Percentiles rank a stretch among this genome's conserved stretches.
Evolutionary conservation across 441 rosid genomes (phyloP).

Genomic region (Arabidopsis hybrid): DNA sequence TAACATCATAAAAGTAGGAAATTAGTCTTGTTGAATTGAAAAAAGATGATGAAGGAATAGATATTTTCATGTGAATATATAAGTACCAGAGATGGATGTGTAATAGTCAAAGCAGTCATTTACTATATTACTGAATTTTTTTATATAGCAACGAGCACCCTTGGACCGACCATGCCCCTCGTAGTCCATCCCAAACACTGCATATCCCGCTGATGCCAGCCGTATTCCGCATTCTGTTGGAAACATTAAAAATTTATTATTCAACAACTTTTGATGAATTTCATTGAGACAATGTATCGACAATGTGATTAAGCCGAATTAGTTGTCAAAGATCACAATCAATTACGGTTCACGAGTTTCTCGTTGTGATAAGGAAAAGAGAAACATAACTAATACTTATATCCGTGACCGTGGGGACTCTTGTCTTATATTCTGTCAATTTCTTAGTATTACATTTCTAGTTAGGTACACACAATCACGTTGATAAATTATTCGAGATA

Average conservation of each 20-base stretch:
- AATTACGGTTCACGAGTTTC: slow-evolving; percentile 32
- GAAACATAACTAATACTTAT: background rate
- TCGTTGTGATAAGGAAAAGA: slow-evolving; percentile 20
- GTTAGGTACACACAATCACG: slow-evolving; percentile 15
- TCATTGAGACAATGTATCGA: background rate
- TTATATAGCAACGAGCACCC: slow-evolving; percentile 94
- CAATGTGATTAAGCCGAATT: slow-evolving; percentile 6
- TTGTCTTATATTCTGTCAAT: background rate
- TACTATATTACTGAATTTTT: slow-evolving; percentile 73
- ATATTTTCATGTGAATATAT: background rate
- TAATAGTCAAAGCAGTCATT: slow-evolving; percentile 79
- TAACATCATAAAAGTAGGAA: background rate
- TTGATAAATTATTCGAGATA: slow-evolving; percentile 9
- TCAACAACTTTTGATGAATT: background rate
- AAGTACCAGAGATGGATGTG: slow-evolving; percentile 76
- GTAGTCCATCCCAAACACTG: slow-evolving; percentile 90
- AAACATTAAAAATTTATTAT: background rate
- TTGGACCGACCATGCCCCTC: slow-evolving; percentile 93
- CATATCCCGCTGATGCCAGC: slow-evolving; percentile 76
- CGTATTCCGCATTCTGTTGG: slow-evolving; percentile 60
- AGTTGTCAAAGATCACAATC: slow-evolving; percentile 25
- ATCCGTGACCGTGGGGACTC: slow-evolving; percentile 30
- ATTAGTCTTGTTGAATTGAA: background rate
- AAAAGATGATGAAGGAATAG: background rate
- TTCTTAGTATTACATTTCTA: background rate